Evolutionary conservation across 306 rosid species (phyloP), one percentile per base, ranked within the genome.

Genomic region (Comarum palustre): DNA sequence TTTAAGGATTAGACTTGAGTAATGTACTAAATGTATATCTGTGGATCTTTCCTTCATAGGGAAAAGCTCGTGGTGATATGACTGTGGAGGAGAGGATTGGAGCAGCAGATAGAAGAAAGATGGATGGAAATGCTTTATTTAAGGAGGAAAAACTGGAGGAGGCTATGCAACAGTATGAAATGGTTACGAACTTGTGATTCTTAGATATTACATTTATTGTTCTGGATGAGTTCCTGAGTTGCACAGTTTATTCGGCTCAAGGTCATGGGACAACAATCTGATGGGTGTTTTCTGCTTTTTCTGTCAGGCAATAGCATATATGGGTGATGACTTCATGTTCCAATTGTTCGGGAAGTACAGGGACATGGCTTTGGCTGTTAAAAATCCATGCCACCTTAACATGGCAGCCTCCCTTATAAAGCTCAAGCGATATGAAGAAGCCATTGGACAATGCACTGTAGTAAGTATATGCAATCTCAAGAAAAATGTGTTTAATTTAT

Each of bases 91-190:
- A 94, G 78, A 85, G 97, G 80, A 91, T 94, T 51, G 91, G 98
- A 75, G 84, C 87, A 27, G 97, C 98, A 34, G 97, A 89, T 78
- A 80, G 89, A 25, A 88, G 96, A 85, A 94, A 86, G 81, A 91
- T 89, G 95, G 96, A 94, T 60, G 98, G 98, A 73, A 94, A 94
- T 91, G 81, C 77, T 81, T 68, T 94, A 42, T 91, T 87, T 79
- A 91, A 84, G 79, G 97, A 91, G 73, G 93, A 89, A 73, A 91
- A 89, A 74, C 87, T 91, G 72, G 96, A 94, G 80, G 98, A 91
- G 86, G 98, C 98, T 75, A 94, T 94, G 96, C 97, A 88, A 89
- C 97, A 86, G 94, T 89, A 89, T 87, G 93, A 90, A 91, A 94
- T 91, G 98, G 98, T 91, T 79, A 83, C 79, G 27, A 71, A 70